Evolutionary conservation across 1,139 yeast species (phyloP), one percentile per base, ranked within the genome.

Genomic region (Candida sanyaensis): DNA sequence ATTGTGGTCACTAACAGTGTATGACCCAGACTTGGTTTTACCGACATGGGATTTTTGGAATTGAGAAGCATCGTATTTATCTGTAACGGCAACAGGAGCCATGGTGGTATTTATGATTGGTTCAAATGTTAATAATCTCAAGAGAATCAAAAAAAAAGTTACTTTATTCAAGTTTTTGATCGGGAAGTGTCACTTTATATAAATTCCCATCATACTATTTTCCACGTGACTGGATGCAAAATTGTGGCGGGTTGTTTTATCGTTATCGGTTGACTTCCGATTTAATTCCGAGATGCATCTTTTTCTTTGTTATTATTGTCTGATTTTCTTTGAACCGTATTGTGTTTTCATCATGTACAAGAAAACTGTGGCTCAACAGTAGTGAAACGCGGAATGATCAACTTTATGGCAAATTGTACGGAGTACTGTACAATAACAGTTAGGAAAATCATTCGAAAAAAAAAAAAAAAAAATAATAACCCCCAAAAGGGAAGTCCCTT

Each of bases 31-130:
- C 13, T 50, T 51, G 12, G 65, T 64, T 40, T 54, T 55, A 34
- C 60, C 63, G 43, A 59, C 63, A 45, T 65, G 66, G 41, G 58
- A 62, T 38, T 57, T 56, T 55, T 63, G 65, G 55, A 64, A 66
- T 58, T 66, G 71, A 6, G 69, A 62, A 33, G 66, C 63, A 42
- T 61, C 65, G 56, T 61, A 62, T 49, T 59, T 61, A 12, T 57
- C 55, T 29, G 60, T 57, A 21, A 44, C 44, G 29, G 54, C 50
- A 21, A 50, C 56, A 17, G 58, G 59, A 31, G 56, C 42, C 59
- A 56, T 55, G 9, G 28, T 45, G 34, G 17, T 24, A 3, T 3
- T n/a, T 7, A 4, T 21, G n/a, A 29, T 17, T 17, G 3, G 21
- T 17, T 17, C 3, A 17, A 17, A 38, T 17, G 12, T 21, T 17